These are phyloP conservation scores for Pythium rhizo-oryzae DNA, from an alignment of 352 stramenopile species.

Conservation along the genomic window DNA sequence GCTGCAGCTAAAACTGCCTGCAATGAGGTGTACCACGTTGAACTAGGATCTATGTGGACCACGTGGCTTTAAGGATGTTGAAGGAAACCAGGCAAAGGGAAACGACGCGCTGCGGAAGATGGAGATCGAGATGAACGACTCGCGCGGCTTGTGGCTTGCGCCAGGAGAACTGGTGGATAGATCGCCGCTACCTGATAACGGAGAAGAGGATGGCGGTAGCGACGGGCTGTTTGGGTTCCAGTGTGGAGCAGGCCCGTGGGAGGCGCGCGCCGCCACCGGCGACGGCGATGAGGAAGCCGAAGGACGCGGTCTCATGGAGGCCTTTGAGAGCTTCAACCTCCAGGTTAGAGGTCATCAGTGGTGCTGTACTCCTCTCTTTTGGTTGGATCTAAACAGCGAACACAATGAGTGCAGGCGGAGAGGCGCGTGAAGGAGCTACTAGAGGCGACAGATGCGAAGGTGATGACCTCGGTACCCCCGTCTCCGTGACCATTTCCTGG, in stretches of 20 bases:
- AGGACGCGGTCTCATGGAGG: constrained; percentile 36
- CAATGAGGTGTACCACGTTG: background rate
- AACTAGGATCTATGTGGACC: background rate
- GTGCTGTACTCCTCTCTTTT: background rate
- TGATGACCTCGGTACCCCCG: too few species aligned
- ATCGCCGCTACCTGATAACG: too few species aligned
- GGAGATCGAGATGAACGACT: background rate
- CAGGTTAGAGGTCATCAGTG: constrained; percentile 22
- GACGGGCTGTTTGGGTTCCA: background rate
- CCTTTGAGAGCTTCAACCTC: constrained; percentile 61
- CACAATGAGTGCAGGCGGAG: constrained; percentile 40
- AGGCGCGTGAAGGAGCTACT: constrained; percentile 43
- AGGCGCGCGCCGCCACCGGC: background rate
- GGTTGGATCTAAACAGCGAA: background rate
- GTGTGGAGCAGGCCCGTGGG: background rate
- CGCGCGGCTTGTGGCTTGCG: too few species aligned
- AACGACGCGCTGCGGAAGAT: background rate
- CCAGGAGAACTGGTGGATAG: background rate
- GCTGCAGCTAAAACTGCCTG: background rate
- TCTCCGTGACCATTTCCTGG: background rate
- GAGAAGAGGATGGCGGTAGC: background rate
- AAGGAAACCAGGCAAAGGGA: background rate
- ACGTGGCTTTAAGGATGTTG: background rate
- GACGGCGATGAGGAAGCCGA: constrained; percentile 3
- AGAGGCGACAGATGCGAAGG: constrained; percentile 36